Conservation (phyloP, 2,329 filamentous ascomycete species). For the Neofusicoccum kwambonambiense region DNA sequence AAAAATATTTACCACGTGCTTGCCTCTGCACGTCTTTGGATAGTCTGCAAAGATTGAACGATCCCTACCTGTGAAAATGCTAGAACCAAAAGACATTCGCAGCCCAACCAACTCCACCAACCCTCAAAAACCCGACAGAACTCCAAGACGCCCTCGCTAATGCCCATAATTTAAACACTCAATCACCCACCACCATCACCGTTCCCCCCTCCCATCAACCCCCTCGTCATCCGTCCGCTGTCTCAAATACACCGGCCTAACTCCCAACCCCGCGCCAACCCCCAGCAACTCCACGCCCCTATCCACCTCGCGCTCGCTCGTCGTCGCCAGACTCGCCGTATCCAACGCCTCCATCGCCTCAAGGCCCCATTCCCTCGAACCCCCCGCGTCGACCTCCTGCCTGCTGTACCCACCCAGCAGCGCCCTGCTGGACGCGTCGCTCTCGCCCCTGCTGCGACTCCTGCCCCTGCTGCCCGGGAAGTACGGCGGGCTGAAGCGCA, state of each 20-base stretch:
- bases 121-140: no score
- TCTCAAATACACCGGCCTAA: neutral
- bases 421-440: neutral
- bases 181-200: no score
- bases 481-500: neutral
- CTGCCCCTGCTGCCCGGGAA: neutral
- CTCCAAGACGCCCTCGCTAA: no score
- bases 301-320: neutral
- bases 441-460: neutral
- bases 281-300: neutral
- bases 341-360: neutral
- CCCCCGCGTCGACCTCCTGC: neutral
- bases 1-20: no score
- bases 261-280: neutral
- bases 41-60: no score
- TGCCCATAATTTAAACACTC: no score
- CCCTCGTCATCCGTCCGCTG: neutral
- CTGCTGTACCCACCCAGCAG: neutral
- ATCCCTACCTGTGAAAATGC: no score
- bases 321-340: neutral
- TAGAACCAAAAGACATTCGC: no score
- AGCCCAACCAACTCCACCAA: no score
- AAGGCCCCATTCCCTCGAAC: neutral
- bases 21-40: no score
- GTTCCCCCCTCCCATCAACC: constrained; percentile 25